A percentile compares a stretch with the other conserved stretches of the same genome.
These are phyloP conservation scores for Digitaria exilis DNA, from an alignment of 202 grass and related monocot genomes.

Conservation along the genomic window DNA sequence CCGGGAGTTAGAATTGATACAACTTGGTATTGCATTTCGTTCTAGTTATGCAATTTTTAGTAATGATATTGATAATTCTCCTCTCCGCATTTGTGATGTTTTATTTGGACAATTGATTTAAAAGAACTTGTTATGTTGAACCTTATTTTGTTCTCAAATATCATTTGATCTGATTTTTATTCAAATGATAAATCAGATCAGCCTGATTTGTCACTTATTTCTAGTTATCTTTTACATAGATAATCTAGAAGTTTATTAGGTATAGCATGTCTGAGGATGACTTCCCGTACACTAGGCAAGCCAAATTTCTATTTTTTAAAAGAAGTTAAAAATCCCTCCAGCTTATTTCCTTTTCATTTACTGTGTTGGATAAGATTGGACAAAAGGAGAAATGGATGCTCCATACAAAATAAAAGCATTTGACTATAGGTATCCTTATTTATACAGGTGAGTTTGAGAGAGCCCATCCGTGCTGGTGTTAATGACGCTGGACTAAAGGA, in stretches of 20 bases:
- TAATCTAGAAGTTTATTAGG: neutral
- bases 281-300: neutral
- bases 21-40: neutral
- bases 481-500: slow-evolving; percentile 74
- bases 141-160: neutral
- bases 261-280: neutral
- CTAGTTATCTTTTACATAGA: neutral
- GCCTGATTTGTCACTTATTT: slow-evolving; percentile 7
- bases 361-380: neutral
- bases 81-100: neutral
- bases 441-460: slow-evolving; percentile 78
- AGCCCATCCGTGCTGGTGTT: slow-evolving; percentile 68
- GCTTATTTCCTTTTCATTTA: slow-evolving; percentile 23
- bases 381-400: neutral
- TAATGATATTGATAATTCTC: slow-evolving; percentile 6
- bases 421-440: slow-evolving; percentile 28
- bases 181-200: neutral
- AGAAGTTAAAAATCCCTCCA: neutral
- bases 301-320: neutral
- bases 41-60: neutral
- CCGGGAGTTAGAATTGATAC: neutral
- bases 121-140: neutral
- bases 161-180: slow-evolving; percentile 10
- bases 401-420: neutral
- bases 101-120: neutral